A percentile compares a stretch with the other conserved stretches of the same genome.
Evolutionary conservation across 495 filamentous ascomycete genomes (phyloP).

Genomic region (Coniosporium apollinis): DNA sequence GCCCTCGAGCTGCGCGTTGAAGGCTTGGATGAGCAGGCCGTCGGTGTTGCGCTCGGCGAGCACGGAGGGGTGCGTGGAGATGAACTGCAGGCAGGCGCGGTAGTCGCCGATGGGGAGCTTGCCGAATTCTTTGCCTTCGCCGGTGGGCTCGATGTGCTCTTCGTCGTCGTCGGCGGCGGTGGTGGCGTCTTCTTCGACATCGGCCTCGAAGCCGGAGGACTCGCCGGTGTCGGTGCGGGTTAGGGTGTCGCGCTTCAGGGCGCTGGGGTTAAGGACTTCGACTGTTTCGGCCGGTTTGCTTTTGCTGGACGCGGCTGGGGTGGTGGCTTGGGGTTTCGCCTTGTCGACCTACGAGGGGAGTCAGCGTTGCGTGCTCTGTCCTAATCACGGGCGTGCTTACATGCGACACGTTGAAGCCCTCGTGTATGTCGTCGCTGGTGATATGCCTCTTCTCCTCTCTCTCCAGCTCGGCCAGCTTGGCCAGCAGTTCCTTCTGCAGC

Average conservation of each 20-base stretch:
- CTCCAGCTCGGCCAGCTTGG: constrained; percentile 65
- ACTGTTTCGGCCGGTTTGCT: constrained; percentile 24
- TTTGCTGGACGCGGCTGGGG: constrained; percentile 20
- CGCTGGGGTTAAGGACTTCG: constrained; percentile 64
- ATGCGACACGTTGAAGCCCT: constrained; percentile 71
- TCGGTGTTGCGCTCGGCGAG: constrained; percentile 81
- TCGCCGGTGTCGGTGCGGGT: constrained; percentile 21
- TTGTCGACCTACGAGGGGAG: too few species aligned
- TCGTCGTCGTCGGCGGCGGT: constrained; percentile 42
- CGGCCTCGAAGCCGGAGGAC: constrained; percentile 44
- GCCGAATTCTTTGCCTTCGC: constrained; percentile 60
- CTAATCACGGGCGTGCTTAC: too few species aligned
- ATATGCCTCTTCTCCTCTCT: constrained; percentile 80
- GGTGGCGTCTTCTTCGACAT: constrained; percentile 36
- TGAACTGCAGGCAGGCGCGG: constrained; percentile 51
- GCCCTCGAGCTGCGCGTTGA: constrained; percentile 63
- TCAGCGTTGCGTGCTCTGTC: too few species aligned
- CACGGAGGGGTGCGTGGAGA: constrained; percentile 55
- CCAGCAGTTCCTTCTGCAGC: constrained; percentile 55
- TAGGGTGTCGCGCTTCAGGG: constrained; percentile 18
- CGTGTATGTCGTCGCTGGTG: constrained; percentile 79
- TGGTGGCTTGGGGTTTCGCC: constrained; percentile 7
- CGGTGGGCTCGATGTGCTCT: constrained; percentile 54
- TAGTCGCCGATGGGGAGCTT: constrained; percentile 66
- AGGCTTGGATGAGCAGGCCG: constrained; percentile 75